Evolutionary conservation across 2,329 filamentous ascomycete genomes (phyloP), one percentile per base, ranked within the genome.

Genomic region (Aureobasidium sp.): DNA sequence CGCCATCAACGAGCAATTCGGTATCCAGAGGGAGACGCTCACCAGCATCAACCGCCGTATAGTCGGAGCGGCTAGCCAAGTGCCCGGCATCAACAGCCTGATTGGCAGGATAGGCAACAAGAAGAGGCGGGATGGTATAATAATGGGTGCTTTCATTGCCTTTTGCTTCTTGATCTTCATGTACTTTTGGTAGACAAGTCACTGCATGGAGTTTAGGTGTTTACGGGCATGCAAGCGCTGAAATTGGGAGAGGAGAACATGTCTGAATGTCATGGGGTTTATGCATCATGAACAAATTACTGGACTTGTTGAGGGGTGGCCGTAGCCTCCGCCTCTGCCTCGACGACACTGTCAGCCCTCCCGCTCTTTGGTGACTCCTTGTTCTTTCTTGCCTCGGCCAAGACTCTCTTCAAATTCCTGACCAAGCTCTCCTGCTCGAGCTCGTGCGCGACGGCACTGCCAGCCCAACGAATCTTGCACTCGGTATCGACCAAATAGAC

Each of bases 401-500:
- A 72, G 59, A 94, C 71, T 65, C 82, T 81, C 67, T 76, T 78
- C 43, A 90, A 69, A 3, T 85, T 84, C 71, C 78, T 88, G 42
- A 83, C 82, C 69, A 95, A 70, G 43, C 84, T 82, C 57, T 85
- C 81, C 65, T 79, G 80, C 77, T 95, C 90, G 19, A 82, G 81
- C 0, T 80, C 80, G 63, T 84, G 79, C 47, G 85, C 84, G 49
- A 79, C 71, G 13, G 86, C 89, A 69, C 91, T 95, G 4, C 89
- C 94, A 0, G 93, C 94, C 94, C 94, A 99, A 60, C 94, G 83
- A 67, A 99, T 95, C 74, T 85, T 88, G 73, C 91, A 96, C 64
- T 92, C 80, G 64, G 85, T 80, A 72, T 99, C 94, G 61, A 99
- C 79, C 50, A 99, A 79, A 74, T 96, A 99, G 4, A 92, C 87